Conservation (phyloP, 108 stramenopile species). For the Licmophora abbreviata region DNA sequence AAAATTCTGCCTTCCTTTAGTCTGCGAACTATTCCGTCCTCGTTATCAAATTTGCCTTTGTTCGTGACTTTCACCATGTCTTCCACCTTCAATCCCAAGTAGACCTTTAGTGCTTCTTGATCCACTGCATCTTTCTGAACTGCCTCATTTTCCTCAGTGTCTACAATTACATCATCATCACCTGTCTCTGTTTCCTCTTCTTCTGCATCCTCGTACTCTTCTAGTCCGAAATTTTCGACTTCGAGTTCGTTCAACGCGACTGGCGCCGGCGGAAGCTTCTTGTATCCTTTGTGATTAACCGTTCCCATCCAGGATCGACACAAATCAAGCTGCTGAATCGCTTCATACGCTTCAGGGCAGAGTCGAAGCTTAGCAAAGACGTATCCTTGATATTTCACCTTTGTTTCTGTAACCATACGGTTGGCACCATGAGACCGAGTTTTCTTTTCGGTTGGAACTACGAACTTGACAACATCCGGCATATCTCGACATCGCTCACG, state of each 20-base stretch:
- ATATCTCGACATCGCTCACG: conserved; percentile 30
- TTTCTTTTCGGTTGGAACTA: conserved; percentile 52
- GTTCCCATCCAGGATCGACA: conserved; percentile 84
- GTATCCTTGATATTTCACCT: conserved; percentile 78
- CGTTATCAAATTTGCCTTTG: conserved; percentile 51
- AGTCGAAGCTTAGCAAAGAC: conserved; percentile 74
- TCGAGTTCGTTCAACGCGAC: conserved; percentile 60
- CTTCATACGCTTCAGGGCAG: conserved; percentile 53
- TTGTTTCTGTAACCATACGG: conserved; percentile 70
- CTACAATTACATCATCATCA: conserved; percentile 48
- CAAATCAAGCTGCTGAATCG: conserved; percentile 62
- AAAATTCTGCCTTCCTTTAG: conserved; percentile 66
- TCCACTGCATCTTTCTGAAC: conserved; percentile 18
- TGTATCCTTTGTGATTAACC: conserved; percentile 62
- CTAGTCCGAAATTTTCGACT: conserved; percentile 76
- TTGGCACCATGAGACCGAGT: conserved; percentile 68
- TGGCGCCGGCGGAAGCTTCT: conserved; percentile 71
- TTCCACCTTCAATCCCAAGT: conserved; percentile 36
- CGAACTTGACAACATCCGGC: conserved; percentile 42
- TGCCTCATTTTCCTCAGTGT: conserved; percentile 44
- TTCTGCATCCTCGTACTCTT: conserved; percentile 50
- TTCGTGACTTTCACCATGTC: conserved; percentile 74
- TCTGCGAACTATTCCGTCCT: conserved; percentile 66
- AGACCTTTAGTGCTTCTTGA: conserved; percentile 20
- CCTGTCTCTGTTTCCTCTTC: conserved; percentile 25